Evolutionary conservation across 306 rosid species (phyloP), one percentile per base, ranked within the genome.

Genomic region (Prunus kanzakura): DNA sequence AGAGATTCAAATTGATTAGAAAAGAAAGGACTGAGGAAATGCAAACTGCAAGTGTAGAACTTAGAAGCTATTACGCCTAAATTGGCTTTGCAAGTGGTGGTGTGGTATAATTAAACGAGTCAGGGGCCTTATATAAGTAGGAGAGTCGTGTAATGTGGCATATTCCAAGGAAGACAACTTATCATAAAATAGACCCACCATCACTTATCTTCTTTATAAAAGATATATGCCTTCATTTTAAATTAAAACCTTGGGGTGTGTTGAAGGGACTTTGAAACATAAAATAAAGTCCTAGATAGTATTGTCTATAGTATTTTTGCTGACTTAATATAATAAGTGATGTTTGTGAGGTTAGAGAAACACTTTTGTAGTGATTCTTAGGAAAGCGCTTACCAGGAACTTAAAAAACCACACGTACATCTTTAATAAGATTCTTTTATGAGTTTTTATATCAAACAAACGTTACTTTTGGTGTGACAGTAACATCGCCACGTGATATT

Each of bases 11-110:
- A 57, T 10, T 35, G 51, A 32, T 11, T 41, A 64, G 19, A 71
- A 54, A 18, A 20, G 41, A 35, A 38, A 22, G 47, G 47, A 35
- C 54, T 52, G 69, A 45, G 11, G 47, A 64, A 64, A 16, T 18
- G 35, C 32, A 64, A 64, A 2, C 25, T 10, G 8, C 18, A 60
- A 60, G 22, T 27, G 15, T 60, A 13, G 9, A 16, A 30, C 67
- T 64, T 19, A 12, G 45, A 8, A 29, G 46, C 22, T 67, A 14
- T 60, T 58, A 41, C 18, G 3, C 43, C 45, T 16, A 4, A 57
- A 43, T 41, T 22, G 77, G 18, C 47, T 73, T 73, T 58, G 76
- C 12, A 51, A 72, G 55, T 23, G 41, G 57, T 14, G 20, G 73
- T 25, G 73, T 25, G 43, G 9, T 35, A 19, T 3, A 35, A 12